Conservation (phyloP, 2,329 filamentous ascomycete genomes). For the Colletotrichum sp. region DNA sequence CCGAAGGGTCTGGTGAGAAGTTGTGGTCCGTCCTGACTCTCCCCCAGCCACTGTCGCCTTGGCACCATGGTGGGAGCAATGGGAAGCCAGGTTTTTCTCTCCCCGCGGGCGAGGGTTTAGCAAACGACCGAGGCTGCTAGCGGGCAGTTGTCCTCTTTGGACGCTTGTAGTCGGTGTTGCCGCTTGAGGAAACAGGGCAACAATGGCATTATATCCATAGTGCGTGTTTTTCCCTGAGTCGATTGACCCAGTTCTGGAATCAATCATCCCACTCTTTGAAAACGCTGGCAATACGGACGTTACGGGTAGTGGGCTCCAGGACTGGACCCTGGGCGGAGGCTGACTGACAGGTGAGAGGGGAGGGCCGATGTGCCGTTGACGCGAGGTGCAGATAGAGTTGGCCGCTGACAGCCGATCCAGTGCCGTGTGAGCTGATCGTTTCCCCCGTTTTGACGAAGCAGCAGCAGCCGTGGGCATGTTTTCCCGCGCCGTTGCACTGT, state of each 20-base stretch:
- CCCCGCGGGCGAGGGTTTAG: neutral
- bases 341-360: neutral
- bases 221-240: neutral
- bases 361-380: conserved; percentile 13
- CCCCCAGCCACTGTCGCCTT: conserved; percentile 15
- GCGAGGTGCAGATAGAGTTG: conserved; percentile 22
- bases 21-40: conserved; percentile 6
- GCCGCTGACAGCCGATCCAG: conserved; percentile 15
- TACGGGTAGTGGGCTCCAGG: neutral
- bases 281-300: neutral
- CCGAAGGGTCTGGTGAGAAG: conserved; percentile 20
- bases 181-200: conserved; percentile 11
- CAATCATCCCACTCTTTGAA: conserved; percentile 8
- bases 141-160: neutral
- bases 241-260: neutral
- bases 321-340: conserved; percentile 3
- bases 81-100: conserved; percentile 8
- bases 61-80: neutral
- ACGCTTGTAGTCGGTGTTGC: conserved; percentile 6
- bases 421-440: conserved; percentile 15
- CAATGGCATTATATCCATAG: neutral
- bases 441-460: neutral
- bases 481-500: conserved; percentile 4
- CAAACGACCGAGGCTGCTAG: conserved; percentile 13
- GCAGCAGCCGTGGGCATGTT: neutral